Evolutionary conservation across 2,329 filamentous ascomycete species (phyloP), one percentile per base, ranked within the genome.

Genomic region (Epichloe sp.): DNA sequence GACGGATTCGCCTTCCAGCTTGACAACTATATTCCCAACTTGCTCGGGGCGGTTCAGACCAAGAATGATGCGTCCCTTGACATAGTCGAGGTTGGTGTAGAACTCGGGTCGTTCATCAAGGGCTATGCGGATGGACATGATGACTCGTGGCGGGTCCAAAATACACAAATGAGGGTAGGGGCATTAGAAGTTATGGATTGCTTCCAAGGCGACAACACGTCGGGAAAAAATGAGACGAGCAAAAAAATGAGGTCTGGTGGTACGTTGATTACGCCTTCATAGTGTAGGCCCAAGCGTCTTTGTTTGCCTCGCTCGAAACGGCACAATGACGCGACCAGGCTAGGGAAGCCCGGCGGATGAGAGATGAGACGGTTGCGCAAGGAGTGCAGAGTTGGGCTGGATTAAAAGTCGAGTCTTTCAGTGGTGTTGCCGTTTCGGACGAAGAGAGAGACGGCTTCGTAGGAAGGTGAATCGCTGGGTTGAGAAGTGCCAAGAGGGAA

Each of bases 41-140:
- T 78, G 74, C 64, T 91, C 86, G 50, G 85, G 70, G 56, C 83
- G 84, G 48, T 77, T 80, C 56, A 83, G 67, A 19, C 60, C 65
- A 34, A 84, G 66, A 47, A 80, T 62, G 31, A 83, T 68, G 53
- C 75, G 73, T 50, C 87, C 87, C 34, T 73, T 75, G 53, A 93
- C 77, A 54, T 78, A 70, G 66, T 91, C 87, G 59, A 90, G 80
- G 63, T 91, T 91, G 48, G 87, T 91, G 67, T 85, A 88, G 71
- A 85, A 85, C 58, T 81, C 76, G 56, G 82, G 81, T 48, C 77
- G 76, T 59, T 80, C 75, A 59, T 86, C 79, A 58, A 88, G 77
- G 45, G 74, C 69, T 60, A 88, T 80, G 54, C 78, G 75, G 60
- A 86, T 78, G 47, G 82, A 81, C 82, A 85, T 85, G 59, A 59